Percentiles rank a stretch among this genome's conserved stretches.
phyloP scores from a whole-genome alignment of 805 yeast species.

The Ogataea nakhonphanomensis region DNA sequence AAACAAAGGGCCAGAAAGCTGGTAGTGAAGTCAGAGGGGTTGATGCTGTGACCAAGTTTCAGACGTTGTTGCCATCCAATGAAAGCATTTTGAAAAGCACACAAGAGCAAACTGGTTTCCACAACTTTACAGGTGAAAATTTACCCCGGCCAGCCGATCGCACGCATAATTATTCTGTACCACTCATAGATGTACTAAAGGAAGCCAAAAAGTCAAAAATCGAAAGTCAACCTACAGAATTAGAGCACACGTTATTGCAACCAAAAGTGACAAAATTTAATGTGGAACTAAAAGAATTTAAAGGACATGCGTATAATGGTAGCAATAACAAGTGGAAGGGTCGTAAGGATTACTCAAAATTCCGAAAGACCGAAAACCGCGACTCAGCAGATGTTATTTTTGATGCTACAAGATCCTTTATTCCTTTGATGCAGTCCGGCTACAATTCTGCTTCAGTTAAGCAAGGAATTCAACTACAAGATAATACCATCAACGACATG shows the following conservation, averaged over 20 bases:
- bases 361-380: constrained; percentile 10
- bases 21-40: not conserved
- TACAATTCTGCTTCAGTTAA: constrained; percentile 14
- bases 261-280: constrained; percentile 14
- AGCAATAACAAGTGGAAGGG: constrained; percentile 13
- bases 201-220: constrained; percentile 12
- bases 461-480: constrained; percentile 13
- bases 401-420: constrained; percentile 19
- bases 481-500: constrained; percentile 14
- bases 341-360: constrained; percentile 16
- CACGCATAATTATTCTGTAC: not conserved
- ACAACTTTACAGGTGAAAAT: too few relatives aligned
- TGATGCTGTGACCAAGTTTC: not conserved
- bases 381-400: constrained; percentile 14
- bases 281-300: constrained; percentile 1
- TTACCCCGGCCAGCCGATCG: too few relatives aligned
- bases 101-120: too few relatives aligned
- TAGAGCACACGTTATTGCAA: not conserved
- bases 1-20: not conserved
- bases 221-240: constrained; percentile 2
- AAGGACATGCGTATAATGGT: constrained; percentile 9
- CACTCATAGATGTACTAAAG: constrained; percentile 8
- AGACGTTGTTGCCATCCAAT: not conserved
- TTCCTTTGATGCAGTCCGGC: constrained; percentile 12
- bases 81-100: not conserved